Conservation (phyloP, 495 filamentous ascomycete genomes). For the Penicillium pulvis region DNA sequence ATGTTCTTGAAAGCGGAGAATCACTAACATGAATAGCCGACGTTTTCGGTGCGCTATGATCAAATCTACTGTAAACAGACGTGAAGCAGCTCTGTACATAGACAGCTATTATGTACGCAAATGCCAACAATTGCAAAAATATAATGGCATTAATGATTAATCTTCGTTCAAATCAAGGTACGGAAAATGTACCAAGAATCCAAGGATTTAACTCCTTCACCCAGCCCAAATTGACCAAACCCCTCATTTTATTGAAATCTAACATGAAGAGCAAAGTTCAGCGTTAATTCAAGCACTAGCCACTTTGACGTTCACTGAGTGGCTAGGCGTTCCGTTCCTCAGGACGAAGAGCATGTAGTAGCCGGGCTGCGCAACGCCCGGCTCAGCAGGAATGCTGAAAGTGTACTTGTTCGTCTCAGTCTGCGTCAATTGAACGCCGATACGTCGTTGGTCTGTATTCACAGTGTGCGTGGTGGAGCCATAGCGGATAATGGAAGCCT, state of each 20-base stretch:
- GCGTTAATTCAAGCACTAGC: not conserved
- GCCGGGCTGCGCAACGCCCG: conserved; percentile 47
- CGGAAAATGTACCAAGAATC: not conserved
- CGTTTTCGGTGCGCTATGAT: too few relatives aligned
- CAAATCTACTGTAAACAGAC: too few relatives aligned
- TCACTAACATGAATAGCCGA: too few relatives aligned
- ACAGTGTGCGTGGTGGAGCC: conserved; percentile 51
- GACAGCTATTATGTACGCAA: too few relatives aligned
- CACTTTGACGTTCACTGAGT: conserved; percentile 27
- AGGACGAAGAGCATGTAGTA: conserved; percentile 56
- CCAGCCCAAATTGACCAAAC: not conserved
- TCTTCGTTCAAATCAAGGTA: not conserved
- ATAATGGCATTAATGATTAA: not conserved
- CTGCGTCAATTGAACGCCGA: conserved; percentile 30
- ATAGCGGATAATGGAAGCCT: conserved; percentile 39
- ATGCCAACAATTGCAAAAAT: not conserved
- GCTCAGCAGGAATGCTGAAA: conserved; percentile 40
- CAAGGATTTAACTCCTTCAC: not conserved
- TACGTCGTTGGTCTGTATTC: conserved; percentile 52
- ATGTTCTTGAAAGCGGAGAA: too few relatives aligned
- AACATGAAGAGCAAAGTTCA: too few relatives aligned
- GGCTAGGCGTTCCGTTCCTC: conserved; percentile 43
- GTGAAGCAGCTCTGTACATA: too few relatives aligned
- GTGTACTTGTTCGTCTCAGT: conserved; percentile 24
- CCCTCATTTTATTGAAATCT: too few relatives aligned